Conservation (phyloP, 352 stramenopile species). For the Phytophthora capsici region DNA sequence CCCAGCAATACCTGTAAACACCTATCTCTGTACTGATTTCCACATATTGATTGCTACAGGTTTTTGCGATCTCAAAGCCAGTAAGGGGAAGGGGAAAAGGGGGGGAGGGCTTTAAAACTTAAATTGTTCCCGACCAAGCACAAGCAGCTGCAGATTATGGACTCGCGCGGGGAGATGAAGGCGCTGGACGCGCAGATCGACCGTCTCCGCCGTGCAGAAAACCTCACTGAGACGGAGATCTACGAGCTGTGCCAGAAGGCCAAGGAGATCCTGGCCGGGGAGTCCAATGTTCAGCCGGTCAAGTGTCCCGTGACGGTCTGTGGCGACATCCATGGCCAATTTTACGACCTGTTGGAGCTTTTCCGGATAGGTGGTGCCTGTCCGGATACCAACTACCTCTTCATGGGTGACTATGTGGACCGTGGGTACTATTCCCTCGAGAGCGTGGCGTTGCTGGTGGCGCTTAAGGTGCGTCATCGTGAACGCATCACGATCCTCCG, state of each 20-base stretch:
- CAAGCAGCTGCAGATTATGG: conserved; percentile 18
- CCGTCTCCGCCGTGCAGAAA: conserved; percentile 84
- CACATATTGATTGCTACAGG: conserved; percentile 5
- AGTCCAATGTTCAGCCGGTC: conserved; percentile 90
- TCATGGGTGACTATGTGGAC: conserved; percentile 92
- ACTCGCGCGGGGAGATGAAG: conserved; percentile 85
- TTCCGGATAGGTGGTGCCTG: conserved; percentile 90
- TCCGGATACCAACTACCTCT: conserved; percentile 92
- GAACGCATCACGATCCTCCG: conserved; percentile 88
- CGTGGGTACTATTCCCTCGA: conserved; percentile 90
- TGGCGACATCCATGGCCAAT: conserved; percentile 91
- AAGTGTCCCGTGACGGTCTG: conserved; percentile 88
- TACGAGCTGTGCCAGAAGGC: conserved; percentile 90
- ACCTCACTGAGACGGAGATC: conserved; percentile 90
- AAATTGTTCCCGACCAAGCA: conserved; percentile 31
- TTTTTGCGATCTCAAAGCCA: conserved; percentile 17
- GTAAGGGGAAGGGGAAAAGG: conserved; percentile 4
- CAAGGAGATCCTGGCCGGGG: conserved; percentile 87
- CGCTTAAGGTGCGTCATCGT: conserved; percentile 86
- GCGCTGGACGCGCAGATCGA: conserved; percentile 88
- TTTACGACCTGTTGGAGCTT: conserved; percentile 90
- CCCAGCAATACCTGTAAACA: too few species aligned
- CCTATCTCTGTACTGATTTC: background rate
- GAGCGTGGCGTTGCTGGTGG: conserved; percentile 82
- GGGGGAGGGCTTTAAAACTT: background rate